Conservation (phyloP, 306 rosid genomes). For the Trifolium pratense region DNA sequence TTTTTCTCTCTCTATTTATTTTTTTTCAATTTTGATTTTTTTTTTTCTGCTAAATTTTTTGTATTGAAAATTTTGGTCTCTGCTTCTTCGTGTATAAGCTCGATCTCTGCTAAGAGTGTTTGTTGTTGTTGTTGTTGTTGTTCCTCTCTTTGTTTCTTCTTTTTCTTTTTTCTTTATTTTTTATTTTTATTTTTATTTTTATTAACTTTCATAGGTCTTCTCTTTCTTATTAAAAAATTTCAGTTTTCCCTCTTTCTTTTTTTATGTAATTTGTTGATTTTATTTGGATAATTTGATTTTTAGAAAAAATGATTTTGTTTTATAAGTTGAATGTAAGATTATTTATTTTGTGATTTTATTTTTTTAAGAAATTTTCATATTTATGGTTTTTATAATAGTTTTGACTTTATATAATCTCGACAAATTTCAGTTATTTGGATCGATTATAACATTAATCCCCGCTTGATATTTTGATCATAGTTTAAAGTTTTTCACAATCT, state of each 20-base stretch:
- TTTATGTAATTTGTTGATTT: not conserved
- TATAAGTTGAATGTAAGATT: not conserved
- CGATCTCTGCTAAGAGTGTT: slow-evolving; percentile 62
- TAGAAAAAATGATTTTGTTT: not conserved
- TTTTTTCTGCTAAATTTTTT: not conserved
- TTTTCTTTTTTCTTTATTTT: slow-evolving; percentile 22
- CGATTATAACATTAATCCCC: not conserved
- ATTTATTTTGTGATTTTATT: not conserved
- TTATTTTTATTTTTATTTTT: not conserved
- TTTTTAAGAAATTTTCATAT: too few species aligned
- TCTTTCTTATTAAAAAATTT: not conserved
- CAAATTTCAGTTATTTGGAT: not conserved
- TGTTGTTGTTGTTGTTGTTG: slow-evolving; percentile 32
- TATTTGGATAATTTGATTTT: not conserved
- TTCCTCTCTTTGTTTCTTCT: slow-evolving; percentile 17
- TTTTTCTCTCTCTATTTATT: not conserved
- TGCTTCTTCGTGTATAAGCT: slow-evolving; percentile 36
- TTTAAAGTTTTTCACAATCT: not conserved
- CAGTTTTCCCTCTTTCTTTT: slow-evolving; percentile 13
- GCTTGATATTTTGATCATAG: not conserved
- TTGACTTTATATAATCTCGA: not conserved
- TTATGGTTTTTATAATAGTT: too few species aligned
- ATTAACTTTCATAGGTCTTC: slow-evolving; percentile 21
- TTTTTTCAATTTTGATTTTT: not conserved
- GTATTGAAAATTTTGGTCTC: slow-evolving; percentile 47